Evolutionary conservation across 1,284 basidiomycete species (phyloP).

Genomic region (Fomitopsis schrenkii): DNA sequence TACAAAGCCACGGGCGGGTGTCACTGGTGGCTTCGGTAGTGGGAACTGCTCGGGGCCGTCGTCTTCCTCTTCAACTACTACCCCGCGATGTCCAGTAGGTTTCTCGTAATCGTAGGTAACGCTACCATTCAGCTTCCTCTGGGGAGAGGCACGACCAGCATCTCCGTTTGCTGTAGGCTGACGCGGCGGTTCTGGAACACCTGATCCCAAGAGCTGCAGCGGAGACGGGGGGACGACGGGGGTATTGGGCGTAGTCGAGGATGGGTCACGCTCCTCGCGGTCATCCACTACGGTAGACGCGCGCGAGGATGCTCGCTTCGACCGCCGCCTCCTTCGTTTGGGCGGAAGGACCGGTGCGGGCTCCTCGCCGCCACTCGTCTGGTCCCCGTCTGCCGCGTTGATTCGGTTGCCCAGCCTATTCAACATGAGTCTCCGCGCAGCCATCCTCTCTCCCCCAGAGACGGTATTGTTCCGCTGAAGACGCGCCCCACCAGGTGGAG

Average conservation of each 20-base stretch:
- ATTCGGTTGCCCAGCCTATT: conserved; percentile 58
- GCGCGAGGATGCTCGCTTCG: conserved; percentile 50
- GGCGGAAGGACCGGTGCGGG: conserved; percentile 37
- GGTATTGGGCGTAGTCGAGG: conserved; percentile 57
- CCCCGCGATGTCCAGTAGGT: conserved; percentile 54
- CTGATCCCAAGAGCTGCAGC: conserved; percentile 33
- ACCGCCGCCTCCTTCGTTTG: conserved; percentile 56
- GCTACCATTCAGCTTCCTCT: conserved; percentile 21
- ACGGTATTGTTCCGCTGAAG: conserved; percentile 74
- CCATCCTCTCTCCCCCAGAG: conserved; percentile 69
- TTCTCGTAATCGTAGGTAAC: conserved; percentile 29
- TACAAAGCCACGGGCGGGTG: conserved; percentile 27
- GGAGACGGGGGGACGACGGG: conserved; percentile 54
- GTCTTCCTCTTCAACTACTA: conserved; percentile 69
- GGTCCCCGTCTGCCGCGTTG: conserved; percentile 58
- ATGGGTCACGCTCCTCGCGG: conserved; percentile 63
- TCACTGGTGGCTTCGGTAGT: conserved; percentile 26
- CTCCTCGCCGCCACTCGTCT: conserved; percentile 63
- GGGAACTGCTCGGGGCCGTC: conserved; percentile 40
- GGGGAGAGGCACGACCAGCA: conserved; percentile 18
- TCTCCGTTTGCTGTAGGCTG: conserved; percentile 23
- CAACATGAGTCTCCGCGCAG: conserved; percentile 63
- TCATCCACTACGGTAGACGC: conserved; percentile 56
- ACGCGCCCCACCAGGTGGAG: conserved; percentile 43
- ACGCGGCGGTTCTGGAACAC: conserved; percentile 22